These are phyloP conservation scores for Zygnema cylindricum DNA, from an alignment of 139 green algal species.

Conservation along the genomic window DNA sequence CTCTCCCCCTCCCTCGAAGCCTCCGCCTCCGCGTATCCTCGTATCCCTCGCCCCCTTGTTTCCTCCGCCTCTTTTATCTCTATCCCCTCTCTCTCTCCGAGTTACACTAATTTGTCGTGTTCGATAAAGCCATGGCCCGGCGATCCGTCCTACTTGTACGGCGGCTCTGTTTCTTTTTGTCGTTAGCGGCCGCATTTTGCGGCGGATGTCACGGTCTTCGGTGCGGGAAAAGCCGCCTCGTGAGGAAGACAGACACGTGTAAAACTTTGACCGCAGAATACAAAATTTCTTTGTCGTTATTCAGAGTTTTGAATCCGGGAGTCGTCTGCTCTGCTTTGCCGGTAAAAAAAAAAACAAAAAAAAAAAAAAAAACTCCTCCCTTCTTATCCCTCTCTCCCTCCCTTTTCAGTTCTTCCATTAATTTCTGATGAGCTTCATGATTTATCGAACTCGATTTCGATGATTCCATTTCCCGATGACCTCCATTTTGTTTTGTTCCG, in stretches of 20 bases:
- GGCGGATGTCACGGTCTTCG: constrained; percentile 33
- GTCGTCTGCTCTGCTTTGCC: no score
- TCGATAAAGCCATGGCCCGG: constrained; percentile 7
- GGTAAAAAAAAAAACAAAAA: no score
- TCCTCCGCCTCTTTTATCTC: not conserved
- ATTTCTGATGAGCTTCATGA: no score
- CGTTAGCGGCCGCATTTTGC: constrained; percentile 10
- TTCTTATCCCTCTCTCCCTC: no score
- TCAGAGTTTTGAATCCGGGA: no score
- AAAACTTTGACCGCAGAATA: constrained; percentile 24
- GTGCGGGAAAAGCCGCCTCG: no score
- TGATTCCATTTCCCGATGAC: no score
- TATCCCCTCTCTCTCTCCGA: not conserved
- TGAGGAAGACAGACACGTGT: no score
- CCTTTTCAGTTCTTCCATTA: no score
- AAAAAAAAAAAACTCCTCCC: no score
- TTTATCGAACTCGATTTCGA: no score
- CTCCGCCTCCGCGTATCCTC: not conserved
- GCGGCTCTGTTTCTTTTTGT: not conserved
- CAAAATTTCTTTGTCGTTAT: constrained; percentile 42
- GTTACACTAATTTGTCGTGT: constrained; percentile 17
- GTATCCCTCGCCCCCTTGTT: not conserved
- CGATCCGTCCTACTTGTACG: constrained; percentile 14
- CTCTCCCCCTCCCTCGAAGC: not conserved
- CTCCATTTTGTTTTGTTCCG: no score